Percentiles rank a stretch among this genome's conserved stretches.
phyloP scores from a whole-genome alignment of 345 rosid species.

The Boechera stricta region DNA sequence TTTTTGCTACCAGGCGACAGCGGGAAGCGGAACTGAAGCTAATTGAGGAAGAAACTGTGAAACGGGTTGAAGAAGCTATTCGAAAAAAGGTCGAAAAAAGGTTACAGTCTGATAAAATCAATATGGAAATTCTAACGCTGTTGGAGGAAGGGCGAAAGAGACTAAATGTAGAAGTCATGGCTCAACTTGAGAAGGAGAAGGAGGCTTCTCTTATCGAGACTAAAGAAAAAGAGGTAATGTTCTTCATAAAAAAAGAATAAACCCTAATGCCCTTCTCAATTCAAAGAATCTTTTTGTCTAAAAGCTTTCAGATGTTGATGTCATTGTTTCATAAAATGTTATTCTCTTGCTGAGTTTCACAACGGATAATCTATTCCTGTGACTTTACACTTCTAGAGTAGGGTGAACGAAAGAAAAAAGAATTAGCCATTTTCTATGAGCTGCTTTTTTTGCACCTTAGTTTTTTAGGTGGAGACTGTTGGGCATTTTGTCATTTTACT shows the following conservation, averaged over 20 bases:
- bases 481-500: too few species aligned
- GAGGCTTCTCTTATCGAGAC: constrained; percentile 71
- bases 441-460: neutral
- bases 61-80: constrained; percentile 83
- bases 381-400: constrained; percentile 5
- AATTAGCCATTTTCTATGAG: neutral
- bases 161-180: constrained; percentile 69
- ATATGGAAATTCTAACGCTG: constrained; percentile 64
- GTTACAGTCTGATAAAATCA: constrained; percentile 72
- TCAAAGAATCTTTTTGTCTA: neutral
- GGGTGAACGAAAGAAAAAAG: neutral
- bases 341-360: neutral
- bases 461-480: constrained; percentile 20
- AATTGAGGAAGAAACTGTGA: constrained; percentile 90
- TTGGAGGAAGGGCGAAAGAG: constrained; percentile 83
- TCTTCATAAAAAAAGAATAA: neutral
- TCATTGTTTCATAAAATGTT: neutral
- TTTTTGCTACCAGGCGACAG: constrained; percentile 76
- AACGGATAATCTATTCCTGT: neutral
- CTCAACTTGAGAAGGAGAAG: constrained; percentile 87
- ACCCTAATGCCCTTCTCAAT: neutral
- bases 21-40: constrained; percentile 85
- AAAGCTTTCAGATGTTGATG: neutral
- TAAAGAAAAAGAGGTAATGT: constrained; percentile 74
- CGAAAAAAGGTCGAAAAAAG: constrained; percentile 77